These are phyloP conservation scores for Chaetomidium leptoderma DNA, from an alignment of 495 filamentous ascomycete genomes.

Conservation along the genomic window DNA sequence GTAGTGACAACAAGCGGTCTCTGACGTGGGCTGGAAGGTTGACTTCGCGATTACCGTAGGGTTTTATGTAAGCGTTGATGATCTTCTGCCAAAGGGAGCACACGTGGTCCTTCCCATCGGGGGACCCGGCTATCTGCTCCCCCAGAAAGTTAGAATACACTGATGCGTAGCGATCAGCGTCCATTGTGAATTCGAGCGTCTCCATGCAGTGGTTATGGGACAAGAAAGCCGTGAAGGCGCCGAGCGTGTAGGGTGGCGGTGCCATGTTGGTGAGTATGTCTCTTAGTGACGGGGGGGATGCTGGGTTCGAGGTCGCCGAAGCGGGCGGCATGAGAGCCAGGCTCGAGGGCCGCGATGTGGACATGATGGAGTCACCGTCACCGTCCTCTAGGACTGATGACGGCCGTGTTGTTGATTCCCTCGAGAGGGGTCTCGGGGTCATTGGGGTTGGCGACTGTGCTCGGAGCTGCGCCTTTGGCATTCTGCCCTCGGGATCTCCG, in stretches of 20 bases:
- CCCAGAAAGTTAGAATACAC: constrained; percentile 58
- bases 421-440: constrained; percentile 36
- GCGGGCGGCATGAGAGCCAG: constrained; percentile 40
- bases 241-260: constrained; percentile 84
- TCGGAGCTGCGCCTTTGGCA: constrained; percentile 43
- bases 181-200: constrained; percentile 95
- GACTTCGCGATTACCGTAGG: constrained; percentile 81
- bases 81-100: constrained; percentile 66
- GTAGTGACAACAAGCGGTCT: constrained; percentile 66
- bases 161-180: constrained; percentile 82
- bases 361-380: constrained; percentile 45
- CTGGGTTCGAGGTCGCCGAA: constrained; percentile 21
- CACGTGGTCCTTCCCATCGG: constrained; percentile 63
- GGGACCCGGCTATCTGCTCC: constrained; percentile 12
- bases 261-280: constrained; percentile 87
- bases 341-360: constrained; percentile 44
- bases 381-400: constrained; percentile 40
- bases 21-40: constrained; percentile 87
- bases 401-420: constrained; percentile 36
- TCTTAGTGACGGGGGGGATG: constrained; percentile 73
- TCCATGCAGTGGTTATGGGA: constrained; percentile 98
- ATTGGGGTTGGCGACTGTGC: constrained; percentile 39
- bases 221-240: constrained; percentile 93
- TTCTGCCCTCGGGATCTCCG: constrained; percentile 34
- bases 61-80: constrained; percentile 69